Percentiles rank a stretch among this genome's conserved stretches.
Evolutionary conservation across 2,329 filamentous ascomycete genomes (phyloP).

Genomic region (Stagonosporopsis cucurbitacearum): DNA sequence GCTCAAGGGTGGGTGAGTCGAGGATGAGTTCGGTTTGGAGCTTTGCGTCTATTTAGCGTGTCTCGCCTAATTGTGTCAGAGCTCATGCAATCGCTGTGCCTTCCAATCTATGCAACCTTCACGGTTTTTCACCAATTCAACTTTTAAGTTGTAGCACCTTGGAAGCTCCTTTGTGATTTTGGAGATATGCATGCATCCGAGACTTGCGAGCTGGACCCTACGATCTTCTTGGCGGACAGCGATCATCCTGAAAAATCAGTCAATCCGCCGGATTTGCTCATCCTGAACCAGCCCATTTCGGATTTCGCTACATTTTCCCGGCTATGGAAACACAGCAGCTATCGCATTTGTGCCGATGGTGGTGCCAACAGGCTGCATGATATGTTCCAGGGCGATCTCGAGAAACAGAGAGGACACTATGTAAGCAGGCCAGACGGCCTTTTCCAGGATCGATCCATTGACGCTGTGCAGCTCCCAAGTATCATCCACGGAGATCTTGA

Average conservation of each 20-base stretch:
- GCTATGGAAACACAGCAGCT: constrained; percentile 61
- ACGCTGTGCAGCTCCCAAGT: constrained; percentile 50
- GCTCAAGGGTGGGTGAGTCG: not conserved
- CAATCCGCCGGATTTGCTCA: constrained; percentile 46
- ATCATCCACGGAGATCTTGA: constrained; percentile 91
- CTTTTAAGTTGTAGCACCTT: not conserved
- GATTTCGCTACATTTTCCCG: constrained; percentile 58
- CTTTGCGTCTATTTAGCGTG: constrained; percentile 2
- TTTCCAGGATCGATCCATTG: constrained; percentile 14
- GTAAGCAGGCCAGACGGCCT: constrained; percentile 27
- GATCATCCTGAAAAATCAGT: constrained; percentile 25
- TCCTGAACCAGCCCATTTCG: constrained; percentile 54
- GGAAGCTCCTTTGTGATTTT: not conserved
- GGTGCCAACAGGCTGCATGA: constrained; percentile 80
- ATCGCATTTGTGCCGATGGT: constrained; percentile 85
- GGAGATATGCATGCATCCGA: constrained; percentile 24
- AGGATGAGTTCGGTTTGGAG: not conserved
- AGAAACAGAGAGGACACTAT: constrained; percentile 34
- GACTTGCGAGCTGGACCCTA: constrained; percentile 29
- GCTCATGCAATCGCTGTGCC: not conserved
- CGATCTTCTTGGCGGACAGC: constrained; percentile 35
- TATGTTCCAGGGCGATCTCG: constrained; percentile 47
- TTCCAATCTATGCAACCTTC: not conserved
- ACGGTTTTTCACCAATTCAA: not conserved
- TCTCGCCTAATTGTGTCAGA: constrained; percentile 12